phyloP scores from a whole-genome alignment of 345 rosid species.

The Bruguiera sexangula region DNA sequence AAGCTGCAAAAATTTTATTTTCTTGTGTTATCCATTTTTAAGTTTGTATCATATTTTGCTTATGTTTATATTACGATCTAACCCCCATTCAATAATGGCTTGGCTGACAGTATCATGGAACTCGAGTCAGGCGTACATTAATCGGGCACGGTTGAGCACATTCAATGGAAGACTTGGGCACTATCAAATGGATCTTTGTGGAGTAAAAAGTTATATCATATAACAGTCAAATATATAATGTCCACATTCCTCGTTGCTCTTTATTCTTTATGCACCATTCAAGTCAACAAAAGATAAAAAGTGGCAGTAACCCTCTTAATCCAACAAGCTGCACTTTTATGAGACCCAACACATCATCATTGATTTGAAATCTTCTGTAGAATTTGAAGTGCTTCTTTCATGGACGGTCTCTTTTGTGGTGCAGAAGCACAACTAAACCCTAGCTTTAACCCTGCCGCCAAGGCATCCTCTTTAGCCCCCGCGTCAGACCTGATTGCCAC shows the following conservation, averaged over 20 bases:
- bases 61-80: too few species aligned
- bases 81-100: too few species aligned
- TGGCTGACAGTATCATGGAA: too few species aligned
- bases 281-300: conserved; percentile 32
- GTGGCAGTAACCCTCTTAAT: conserved; percentile 20
- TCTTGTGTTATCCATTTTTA: too few species aligned
- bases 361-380: conserved; percentile 50
- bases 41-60: too few species aligned
- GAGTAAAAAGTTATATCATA: not conserved
- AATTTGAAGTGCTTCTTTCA: conserved; percentile 72
- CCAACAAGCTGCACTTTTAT: conserved; percentile 22
- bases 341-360: conserved; percentile 24
- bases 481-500: conserved; percentile 51
- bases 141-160: too few species aligned
- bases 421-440: conserved; percentile 66
- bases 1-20: too few species aligned
- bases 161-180: too few species aligned
- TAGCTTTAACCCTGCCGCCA: conserved; percentile 56
- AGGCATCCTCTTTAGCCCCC: conserved; percentile 51
- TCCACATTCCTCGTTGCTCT: not conserved
- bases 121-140: too few species aligned
- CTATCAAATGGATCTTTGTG: too few species aligned
- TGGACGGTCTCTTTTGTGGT: conserved; percentile 78
- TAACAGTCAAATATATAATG: conserved; percentile 4
- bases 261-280: not conserved